Conservation (phyloP, 2,329 filamentous ascomycete species). For the Cryphonectria radicalis region DNA sequence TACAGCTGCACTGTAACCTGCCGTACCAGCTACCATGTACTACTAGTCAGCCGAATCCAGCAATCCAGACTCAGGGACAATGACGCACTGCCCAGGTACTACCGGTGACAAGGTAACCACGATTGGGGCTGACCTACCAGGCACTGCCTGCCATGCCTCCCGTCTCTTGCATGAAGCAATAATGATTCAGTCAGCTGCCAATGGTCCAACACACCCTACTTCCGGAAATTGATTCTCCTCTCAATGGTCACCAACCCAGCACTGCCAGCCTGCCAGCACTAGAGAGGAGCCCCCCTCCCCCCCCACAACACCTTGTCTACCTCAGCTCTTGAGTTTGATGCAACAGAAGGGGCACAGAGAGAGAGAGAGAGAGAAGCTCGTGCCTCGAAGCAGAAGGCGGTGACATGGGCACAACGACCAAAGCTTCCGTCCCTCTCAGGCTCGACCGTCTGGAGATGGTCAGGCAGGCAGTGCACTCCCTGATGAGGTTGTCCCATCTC, state of each 20-base stretch:
- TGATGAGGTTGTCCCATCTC: background rate
- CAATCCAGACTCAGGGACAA: constrained; percentile 7
- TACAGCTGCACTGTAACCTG: background rate
- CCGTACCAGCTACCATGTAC: background rate
- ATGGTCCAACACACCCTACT: background rate
- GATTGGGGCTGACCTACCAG: background rate
- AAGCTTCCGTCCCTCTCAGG: background rate
- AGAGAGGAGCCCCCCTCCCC: background rate
- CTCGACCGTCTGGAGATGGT: background rate
- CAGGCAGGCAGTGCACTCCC: background rate
- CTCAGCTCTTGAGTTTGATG: background rate
- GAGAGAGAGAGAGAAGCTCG: background rate
- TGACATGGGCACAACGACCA: background rate
- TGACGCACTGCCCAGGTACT: constrained; percentile 8
- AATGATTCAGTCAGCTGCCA: background rate
- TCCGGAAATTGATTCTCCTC: constrained; percentile 1
- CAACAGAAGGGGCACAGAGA: background rate
- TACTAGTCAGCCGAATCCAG: background rate
- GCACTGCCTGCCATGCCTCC: background rate
- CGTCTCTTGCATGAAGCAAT: constrained; percentile 1
- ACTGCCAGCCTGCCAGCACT: background rate
- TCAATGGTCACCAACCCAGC: background rate
- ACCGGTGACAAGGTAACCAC: background rate
- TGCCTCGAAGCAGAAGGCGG: constrained; percentile 12
- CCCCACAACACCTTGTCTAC: background rate